phyloP scores from a whole-genome alignment of 164 flowering plant genomes.

The Santalum album region DNA sequence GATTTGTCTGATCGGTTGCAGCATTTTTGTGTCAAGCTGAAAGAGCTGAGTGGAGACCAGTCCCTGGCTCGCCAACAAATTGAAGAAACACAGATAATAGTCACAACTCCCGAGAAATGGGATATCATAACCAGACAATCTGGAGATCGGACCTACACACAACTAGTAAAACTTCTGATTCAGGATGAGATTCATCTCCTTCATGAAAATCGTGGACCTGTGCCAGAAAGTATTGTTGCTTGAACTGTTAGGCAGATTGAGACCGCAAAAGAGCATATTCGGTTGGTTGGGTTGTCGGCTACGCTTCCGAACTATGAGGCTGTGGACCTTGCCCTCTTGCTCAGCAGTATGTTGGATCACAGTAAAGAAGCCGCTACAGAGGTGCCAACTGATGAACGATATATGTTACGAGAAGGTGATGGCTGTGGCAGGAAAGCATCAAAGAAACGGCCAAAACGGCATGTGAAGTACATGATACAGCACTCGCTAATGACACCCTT shows the following conservation, averaged over 20 bases:
- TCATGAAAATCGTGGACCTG: slow-evolving; percentile 97
- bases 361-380: slow-evolving; percentile 90
- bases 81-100: slow-evolving; percentile 97
- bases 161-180: slow-evolving; percentile 83
- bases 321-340: slow-evolving; percentile 92
- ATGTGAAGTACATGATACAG: slow-evolving; percentile 78
- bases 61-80: slow-evolving; percentile 81
- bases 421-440: slow-evolving; percentile 85
- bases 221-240: slow-evolving; percentile 91
- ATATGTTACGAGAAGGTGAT: slow-evolving; percentile 90
- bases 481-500: slow-evolving; percentile 84
- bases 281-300: slow-evolving; percentile 90
- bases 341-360: slow-evolving; percentile 87
- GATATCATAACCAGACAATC: slow-evolving; percentile 97
- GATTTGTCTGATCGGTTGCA: slow-evolving; percentile 70
- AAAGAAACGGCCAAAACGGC: slow-evolving; percentile 98
- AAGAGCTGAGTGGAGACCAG: slow-evolving; percentile 95
- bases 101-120: slow-evolving; percentile 99
- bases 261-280: slow-evolving; percentile 83
- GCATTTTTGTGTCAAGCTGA: slow-evolving; percentile 60
- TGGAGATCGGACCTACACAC: slow-evolving; percentile 90
- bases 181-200: slow-evolving; percentile 97
- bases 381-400: slow-evolving; percentile 97
- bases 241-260: slow-evolving; percentile 92
- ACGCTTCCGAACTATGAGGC: slow-evolving; percentile 93